Base-by-base conservation (phyloP, 2,329 filamentous ascomycete species). In the Shiraia sp. region DNA sequence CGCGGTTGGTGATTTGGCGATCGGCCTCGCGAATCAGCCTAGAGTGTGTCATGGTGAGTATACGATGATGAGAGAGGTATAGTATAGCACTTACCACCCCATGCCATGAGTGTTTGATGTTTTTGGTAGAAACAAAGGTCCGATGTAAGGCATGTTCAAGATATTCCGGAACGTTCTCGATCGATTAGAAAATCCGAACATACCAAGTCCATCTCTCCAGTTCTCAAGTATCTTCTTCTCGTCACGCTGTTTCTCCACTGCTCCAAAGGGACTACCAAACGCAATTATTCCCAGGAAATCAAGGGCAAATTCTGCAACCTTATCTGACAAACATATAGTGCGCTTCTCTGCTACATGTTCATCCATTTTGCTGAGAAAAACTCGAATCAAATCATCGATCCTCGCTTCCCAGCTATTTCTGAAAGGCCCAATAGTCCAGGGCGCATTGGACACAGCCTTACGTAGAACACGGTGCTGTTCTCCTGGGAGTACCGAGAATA, bases 261-360 rank as follows among this genome's bases (percentile, higher is more conserved):
- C 70, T 0, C 71, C 71, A 57, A 69, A 73, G 3, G 69, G 55
- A 3, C 62, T 32, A 3, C 51, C 57, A 43, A 74, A 74, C 2
- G 59, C 61, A 7, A 74, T 57, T 58, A 69, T 67, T 6, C 65
- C 68, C 62, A 74, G 69, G 28, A 72, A 65, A 32, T 74, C 72
- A 3, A 69, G 68, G 2, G 70, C 69, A 44, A 72, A 73, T 42
- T 72, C 61, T 13, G 68, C 67, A 4, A 69, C 57, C 38, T 70
- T 72, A 42, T 72, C 64, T 9, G 52, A 61, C 2, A 73, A n/a
- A 25, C 63, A 60, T 7, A 72, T 51, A 4, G 53, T 40, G 2
- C 49, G 44, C 17, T 44, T 36, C 0, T 45, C 56, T 4, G 53
- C 36, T 2, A 60, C 57, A 26, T 61, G 49, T 30, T 68, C 63